Evolutionary conservation across 495 filamentous ascomycete species (phyloP).

Genomic region (Penicillium paxilli): DNA sequence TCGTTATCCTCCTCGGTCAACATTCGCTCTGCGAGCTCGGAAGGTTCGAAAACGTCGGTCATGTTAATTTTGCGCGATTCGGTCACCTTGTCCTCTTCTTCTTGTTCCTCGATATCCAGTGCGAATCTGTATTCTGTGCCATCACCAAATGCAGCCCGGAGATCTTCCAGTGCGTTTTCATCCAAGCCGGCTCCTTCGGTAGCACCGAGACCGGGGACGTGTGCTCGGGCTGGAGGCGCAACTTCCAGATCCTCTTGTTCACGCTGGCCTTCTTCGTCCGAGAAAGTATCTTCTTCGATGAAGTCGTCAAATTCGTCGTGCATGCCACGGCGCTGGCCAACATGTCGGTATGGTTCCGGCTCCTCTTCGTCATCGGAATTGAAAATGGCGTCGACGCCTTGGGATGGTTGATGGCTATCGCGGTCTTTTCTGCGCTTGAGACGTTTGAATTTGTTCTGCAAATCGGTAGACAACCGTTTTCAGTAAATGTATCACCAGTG

Average conservation of each 20-base stretch:
- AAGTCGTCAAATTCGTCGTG: constrained; percentile 94
- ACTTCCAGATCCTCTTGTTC: constrained; percentile 87
- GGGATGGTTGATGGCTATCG: constrained; percentile 54
- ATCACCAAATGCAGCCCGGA: constrained; percentile 92
- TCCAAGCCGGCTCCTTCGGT: constrained; percentile 75
- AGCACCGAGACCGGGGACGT: constrained; percentile 57
- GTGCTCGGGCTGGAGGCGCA: constrained; percentile 65
- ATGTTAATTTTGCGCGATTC: constrained; percentile 78
- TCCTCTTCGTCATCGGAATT: constrained; percentile 88
- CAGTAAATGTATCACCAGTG: neutral
- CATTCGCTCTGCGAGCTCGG: constrained; percentile 87
- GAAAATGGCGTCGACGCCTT: constrained; percentile 86
- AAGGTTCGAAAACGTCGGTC: constrained; percentile 97
- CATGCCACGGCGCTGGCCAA: constrained; percentile 50
- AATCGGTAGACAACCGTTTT: constrained; percentile 3
- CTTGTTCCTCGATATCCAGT: constrained; percentile 73
- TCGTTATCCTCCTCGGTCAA: constrained; percentile 92
- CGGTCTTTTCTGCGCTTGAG: constrained; percentile 88
- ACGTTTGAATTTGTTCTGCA: constrained; percentile 86
- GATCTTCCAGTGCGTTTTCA: constrained; percentile 88
- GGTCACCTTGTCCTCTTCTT: constrained; percentile 66
- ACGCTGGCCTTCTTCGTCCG: constrained; percentile 77
- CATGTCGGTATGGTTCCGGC: constrained; percentile 56
- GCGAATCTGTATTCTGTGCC: constrained; percentile 95
- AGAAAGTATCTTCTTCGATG: constrained; percentile 93